Evolutionary conservation across 345 rosid genomes (phyloP).

Genomic region (Rhodamnia argentea): DNA sequence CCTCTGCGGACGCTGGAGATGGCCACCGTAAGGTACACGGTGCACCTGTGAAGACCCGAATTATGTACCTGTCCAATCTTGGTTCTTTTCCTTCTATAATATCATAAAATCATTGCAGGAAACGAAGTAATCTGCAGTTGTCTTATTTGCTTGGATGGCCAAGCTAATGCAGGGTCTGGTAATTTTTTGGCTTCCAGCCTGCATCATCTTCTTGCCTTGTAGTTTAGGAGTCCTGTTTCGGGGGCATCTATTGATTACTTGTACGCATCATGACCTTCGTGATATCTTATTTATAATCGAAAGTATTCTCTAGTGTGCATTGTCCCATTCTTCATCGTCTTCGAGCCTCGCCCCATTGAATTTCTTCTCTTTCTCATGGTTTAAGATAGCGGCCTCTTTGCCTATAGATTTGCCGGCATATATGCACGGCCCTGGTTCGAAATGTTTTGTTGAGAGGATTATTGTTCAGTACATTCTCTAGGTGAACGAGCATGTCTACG

Average conservation of each 20-base stretch:
- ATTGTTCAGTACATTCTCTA: neutral
- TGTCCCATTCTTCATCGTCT: neutral
- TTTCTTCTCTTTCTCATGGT: neutral
- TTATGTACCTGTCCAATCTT: neutral
- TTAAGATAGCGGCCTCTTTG: neutral
- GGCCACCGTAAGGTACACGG: neutral
- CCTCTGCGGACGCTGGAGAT: neutral
- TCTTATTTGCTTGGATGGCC: neutral
- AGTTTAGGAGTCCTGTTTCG: neutral
- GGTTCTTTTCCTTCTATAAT: neutral
- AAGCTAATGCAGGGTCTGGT: neutral
- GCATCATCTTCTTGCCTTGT: neutral
- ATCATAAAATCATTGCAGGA: neutral
- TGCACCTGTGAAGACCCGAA: neutral
- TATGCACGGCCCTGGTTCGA: neutral
- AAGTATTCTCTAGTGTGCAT: neutral
- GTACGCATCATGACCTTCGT: neutral
- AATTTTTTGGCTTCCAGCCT: neutral
- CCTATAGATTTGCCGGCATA: neutral
- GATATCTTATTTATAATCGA: neutral
- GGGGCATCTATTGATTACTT: neutral
- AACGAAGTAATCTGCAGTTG: neutral
- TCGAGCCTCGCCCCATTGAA: neutral
- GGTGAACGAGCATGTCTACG: neutral
- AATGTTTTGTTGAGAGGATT: neutral